These are phyloP conservation scores for Pleurotus platypus DNA, from an alignment of 768 basidiomycete species.

Conservation along the genomic window DNA sequence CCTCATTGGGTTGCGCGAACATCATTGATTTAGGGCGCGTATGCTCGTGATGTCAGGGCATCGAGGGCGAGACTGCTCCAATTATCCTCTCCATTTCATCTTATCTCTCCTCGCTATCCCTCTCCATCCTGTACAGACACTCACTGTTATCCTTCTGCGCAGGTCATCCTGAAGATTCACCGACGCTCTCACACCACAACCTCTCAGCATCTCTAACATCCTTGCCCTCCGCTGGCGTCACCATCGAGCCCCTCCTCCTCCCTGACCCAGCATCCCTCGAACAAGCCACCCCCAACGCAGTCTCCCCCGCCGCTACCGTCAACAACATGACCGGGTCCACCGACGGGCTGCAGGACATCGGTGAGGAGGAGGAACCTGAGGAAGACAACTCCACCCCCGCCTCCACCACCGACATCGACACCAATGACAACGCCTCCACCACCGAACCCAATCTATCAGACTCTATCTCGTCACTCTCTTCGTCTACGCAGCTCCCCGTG, in stretches of 20 bases:
- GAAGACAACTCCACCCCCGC: constrained; percentile 23
- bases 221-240: constrained; percentile 15
- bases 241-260: constrained; percentile 52
- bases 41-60: no score
- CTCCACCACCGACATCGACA: constrained; percentile 9
- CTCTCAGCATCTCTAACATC: constrained; percentile 6
- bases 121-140: background rate
- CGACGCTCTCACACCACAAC: constrained; percentile 6
- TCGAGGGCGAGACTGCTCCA: no score
- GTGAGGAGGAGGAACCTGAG: constrained; percentile 62
- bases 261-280: constrained; percentile 22
- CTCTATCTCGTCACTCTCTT: no score
- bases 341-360: constrained; percentile 52
- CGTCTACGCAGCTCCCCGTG: background rate
- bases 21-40: no score
- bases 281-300: constrained; percentile 28
- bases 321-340: constrained; percentile 21
- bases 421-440: background rate
- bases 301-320: constrained; percentile 24
- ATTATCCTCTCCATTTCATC: no score
- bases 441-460: no score
- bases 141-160: background rate
- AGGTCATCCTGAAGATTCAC: background rate
- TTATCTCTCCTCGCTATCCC: no score
- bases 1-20: no score